Evolutionary conservation across 2,329 filamentous ascomycete genomes (phyloP), one percentile per base, ranked within the genome.

Genomic region (Exserohilum rostratum): DNA sequence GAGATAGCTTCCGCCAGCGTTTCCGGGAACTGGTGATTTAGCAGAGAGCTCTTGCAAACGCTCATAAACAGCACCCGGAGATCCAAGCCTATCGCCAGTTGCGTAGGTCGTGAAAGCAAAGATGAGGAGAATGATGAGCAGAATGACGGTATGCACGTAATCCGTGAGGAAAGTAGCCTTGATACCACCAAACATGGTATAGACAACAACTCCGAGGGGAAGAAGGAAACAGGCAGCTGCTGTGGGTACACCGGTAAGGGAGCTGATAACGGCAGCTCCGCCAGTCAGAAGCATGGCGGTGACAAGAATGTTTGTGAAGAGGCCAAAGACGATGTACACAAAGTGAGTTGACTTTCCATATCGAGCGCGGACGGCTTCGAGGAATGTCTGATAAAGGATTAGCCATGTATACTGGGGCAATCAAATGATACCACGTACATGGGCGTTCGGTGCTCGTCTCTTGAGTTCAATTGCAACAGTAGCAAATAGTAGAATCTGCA

Each of bases 241-340:
- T 10, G 89, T 91, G 33, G 85, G 83, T 68, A 92, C 87, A 30
- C 90, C 90, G 1, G 89, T 71, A 5, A 69, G 3, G 9, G 66
- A 66, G 7, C 63, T 63, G 10, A 72, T 64, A 13, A 93, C 92
- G 2, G 90, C 89, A 1, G 87, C 87, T 42, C 91, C 92, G 51
- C 92, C 92, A 20, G 91, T 91, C 55, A 96, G 83, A 37, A 96
- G 78, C 91, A 96, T 96, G 43, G 91, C 86, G 2, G 91, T 93
- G n/a, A 96, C 92, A 2, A 96, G 82, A 37, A 95, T 90, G 69
- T 95, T 77, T 30, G 91, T 96, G 76, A 90, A 87, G 5, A 95
- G 79, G 18, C 89, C 91, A 59, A 96, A 96, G 1, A 87, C 80
- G 57, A 92, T 89, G 72, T 91, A 96, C 2, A 92, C 89, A 3